phyloP scores from a whole-genome alignment of 345 rosid species.

The Eucalyptus polybractea region DNA sequence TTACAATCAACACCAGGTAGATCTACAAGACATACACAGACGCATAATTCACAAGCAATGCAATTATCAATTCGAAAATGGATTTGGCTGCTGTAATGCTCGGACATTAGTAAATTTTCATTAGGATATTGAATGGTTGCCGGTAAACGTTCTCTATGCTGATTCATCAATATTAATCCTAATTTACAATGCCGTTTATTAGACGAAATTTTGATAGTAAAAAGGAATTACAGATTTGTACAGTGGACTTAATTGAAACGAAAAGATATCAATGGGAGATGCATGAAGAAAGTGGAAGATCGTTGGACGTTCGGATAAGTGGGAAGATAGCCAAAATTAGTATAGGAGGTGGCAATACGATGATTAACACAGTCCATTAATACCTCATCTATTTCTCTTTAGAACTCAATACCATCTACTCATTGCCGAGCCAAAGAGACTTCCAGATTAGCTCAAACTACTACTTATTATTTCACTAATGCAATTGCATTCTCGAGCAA shows the following conservation, averaged over 20 bases:
- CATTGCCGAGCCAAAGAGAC: not conserved
- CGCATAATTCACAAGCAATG: not conserved
- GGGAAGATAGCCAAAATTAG: not conserved
- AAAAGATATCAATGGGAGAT: not conserved
- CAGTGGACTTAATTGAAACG: not conserved
- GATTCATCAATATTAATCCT: not conserved
- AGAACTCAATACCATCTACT: not conserved
- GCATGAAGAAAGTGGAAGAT: not conserved
- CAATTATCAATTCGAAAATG: not conserved
- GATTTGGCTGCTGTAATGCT: not conserved
- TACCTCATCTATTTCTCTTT: not conserved
- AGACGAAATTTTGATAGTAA: not conserved
- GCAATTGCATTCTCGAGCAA: not conserved
- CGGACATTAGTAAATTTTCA: not conserved
- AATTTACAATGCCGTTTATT: not conserved
- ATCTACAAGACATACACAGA: not conserved
- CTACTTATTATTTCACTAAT: not conserved
- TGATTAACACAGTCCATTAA: not conserved
- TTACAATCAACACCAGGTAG: not conserved
- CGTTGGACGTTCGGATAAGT: not conserved
- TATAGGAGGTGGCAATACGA: not conserved
- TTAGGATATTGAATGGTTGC: not conserved
- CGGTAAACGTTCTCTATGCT: not conserved
- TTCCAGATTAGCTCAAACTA: not conserved
- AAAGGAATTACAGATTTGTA: not conserved